Conservation (phyloP, 176 grass and related monocot genomes). For the Secale cereale region DNA sequence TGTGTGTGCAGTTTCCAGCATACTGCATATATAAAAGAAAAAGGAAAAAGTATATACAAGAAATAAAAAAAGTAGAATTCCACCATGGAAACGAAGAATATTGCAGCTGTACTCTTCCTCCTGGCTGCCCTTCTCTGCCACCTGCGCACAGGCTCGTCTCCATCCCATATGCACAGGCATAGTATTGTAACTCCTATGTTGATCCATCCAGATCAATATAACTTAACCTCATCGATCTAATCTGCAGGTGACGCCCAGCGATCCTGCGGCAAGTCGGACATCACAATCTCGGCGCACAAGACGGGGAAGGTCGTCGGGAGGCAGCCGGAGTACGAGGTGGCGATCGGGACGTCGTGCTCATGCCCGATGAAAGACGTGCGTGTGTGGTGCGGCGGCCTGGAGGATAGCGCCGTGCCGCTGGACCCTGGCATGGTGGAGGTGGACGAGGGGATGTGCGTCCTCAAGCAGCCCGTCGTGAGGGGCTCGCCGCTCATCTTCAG, state of each 20-base stretch:
- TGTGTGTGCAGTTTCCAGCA: background rate
- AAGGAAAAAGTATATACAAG: background rate
- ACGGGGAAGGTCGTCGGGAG: constrained; percentile 16
- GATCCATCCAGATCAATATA: background rate
- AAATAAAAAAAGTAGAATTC: background rate
- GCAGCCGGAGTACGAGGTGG: constrained; percentile 45
- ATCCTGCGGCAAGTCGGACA: constrained; percentile 23
- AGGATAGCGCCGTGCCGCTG: constrained; percentile 33
- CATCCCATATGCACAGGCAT: too few relatives aligned
- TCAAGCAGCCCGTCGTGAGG: background rate
- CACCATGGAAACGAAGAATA: background rate
- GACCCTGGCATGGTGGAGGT: constrained; percentile 18
- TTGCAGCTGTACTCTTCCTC: background rate
- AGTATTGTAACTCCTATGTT: background rate
- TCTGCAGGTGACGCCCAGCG: background rate
- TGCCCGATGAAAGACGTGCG: constrained; percentile 31
- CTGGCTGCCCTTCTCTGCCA: background rate
- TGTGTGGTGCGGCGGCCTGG: constrained; percentile 41
- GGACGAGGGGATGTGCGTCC: constrained; percentile 11
- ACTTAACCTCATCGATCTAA: background rate
- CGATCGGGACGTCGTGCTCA: constrained; percentile 29
- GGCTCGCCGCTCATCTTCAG: constrained; percentile 2
- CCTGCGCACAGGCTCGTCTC: background rate
- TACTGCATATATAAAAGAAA: too few relatives aligned
- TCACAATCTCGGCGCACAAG: constrained; percentile 22